Evolutionary conservation across 179 eudicot species (phyloP).

Genomic region (Amaranthus tricolor): DNA sequence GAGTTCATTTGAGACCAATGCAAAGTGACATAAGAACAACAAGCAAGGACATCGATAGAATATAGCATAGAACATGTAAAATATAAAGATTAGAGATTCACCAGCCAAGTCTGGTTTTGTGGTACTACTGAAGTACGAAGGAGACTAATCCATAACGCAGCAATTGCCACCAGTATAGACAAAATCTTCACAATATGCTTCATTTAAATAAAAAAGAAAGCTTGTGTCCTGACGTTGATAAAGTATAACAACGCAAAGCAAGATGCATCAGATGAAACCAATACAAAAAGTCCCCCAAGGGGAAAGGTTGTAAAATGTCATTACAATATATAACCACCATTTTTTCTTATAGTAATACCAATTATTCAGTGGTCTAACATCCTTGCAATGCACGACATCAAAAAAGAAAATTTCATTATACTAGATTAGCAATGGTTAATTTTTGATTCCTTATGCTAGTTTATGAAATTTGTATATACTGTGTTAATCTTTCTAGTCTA

Average conservation of each 20-base stretch:
- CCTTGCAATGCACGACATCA: too few species aligned
- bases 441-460: too few species aligned
- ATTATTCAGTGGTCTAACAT: too few species aligned
- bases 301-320: too few species aligned
- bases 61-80: neutral
- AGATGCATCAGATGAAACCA: neutral
- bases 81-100: constrained; percentile 29
- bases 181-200: constrained; percentile 80
- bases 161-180: constrained; percentile 52
- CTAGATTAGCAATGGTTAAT: too few species aligned
- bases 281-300: neutral
- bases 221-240: neutral
- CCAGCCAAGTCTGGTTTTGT: constrained; percentile 69
- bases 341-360: too few species aligned
- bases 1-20: neutral
- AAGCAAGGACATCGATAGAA: neutral
- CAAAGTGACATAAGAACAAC: neutral
- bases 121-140: constrained; percentile 54
- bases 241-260: neutral
- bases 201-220: constrained; percentile 32
- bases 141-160: constrained; percentile 67
- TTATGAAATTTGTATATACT: too few species aligned
- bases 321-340: too few species aligned
- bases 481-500: too few species aligned
- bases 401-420: too few species aligned